Evolutionary conservation across 768 basidiomycete species (phyloP).

Genomic region (Leccinum variicolor): DNA sequence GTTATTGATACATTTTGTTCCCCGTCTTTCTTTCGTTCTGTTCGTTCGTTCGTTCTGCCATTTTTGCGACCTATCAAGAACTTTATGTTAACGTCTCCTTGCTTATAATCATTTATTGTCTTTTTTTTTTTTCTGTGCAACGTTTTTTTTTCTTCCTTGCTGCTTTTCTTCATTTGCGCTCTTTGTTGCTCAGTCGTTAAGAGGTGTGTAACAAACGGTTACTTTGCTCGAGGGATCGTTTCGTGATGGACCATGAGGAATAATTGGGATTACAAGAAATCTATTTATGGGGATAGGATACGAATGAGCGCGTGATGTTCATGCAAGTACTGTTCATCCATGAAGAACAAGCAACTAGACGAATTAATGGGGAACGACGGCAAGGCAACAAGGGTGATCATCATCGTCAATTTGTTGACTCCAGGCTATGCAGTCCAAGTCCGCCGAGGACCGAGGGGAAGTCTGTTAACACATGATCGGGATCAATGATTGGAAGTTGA

Average conservation of each 20-base stretch:
- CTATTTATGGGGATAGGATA: background rate
- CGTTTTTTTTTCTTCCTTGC: background rate
- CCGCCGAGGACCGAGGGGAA: no score
- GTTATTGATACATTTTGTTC: background rate
- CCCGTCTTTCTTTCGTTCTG: background rate
- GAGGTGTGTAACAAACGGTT: background rate
- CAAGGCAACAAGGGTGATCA: no score
- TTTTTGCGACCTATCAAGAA: background rate
- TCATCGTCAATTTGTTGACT: no score
- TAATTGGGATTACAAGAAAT: no score
- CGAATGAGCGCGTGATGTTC: background rate
- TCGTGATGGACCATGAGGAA: no score
- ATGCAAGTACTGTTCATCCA: background rate
- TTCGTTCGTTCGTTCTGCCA: background rate
- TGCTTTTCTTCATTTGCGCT: background rate
- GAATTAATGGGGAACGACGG: no score
- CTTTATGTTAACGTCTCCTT: background rate
- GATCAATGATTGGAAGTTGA: no score
- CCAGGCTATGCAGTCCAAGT: no score
- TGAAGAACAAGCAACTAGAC: no score
- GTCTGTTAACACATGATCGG: no score
- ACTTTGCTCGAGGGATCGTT: background rate
- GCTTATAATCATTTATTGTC: background rate
- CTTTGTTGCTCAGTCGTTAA: background rate
- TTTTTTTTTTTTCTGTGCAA: background rate